phyloP scores from a whole-genome alignment of 1,139 yeast genomes.

The Debaryomycetaceae sp. region DNA sequence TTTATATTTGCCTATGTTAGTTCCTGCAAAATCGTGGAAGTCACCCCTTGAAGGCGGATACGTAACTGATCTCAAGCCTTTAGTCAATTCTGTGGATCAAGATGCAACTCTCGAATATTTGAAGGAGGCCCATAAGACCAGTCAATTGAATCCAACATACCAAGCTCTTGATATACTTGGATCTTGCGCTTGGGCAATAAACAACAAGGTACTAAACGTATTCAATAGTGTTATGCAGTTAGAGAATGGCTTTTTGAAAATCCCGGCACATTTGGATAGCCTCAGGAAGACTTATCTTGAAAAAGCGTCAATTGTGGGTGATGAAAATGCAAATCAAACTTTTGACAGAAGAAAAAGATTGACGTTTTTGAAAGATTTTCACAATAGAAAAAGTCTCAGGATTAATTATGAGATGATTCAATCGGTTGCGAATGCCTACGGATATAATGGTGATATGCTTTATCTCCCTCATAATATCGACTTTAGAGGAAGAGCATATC shows the following conservation, averaged over 20 bases:
- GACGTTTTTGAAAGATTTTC: slow-evolving; percentile 9
- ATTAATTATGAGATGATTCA: slow-evolving; percentile 19
- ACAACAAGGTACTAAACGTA: slow-evolving; percentile 20
- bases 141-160: slow-evolving; percentile 33
- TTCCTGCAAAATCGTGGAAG: slow-evolving; percentile 38
- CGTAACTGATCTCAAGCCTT: slow-evolving; percentile 21
- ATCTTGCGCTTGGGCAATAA: slow-evolving; percentile 35
- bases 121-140: slow-evolving; percentile 25
- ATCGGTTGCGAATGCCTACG: slow-evolving; percentile 25
- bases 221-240: slow-evolving; percentile 20
- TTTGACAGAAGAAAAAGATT: slow-evolving; percentile 4
- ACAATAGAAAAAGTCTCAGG: slow-evolving; percentile 19
- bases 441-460: slow-evolving; percentile 33
- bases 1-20: slow-evolving; percentile 36
- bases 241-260: slow-evolving; percentile 24
- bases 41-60: slow-evolving; percentile 36
- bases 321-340: background rate
- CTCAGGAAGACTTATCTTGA: background rate
- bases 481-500: slow-evolving; percentile 59
- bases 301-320: background rate
- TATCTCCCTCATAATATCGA: slow-evolving; percentile 33
- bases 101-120: slow-evolving; percentile 19
- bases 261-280: slow-evolving; percentile 21
- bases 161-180: slow-evolving; percentile 30
- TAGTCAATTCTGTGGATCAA: slow-evolving; percentile 22